Conservation (phyloP, 2,329 filamentous ascomycete genomes). For the Lasiodiplodia gonubiensis region DNA sequence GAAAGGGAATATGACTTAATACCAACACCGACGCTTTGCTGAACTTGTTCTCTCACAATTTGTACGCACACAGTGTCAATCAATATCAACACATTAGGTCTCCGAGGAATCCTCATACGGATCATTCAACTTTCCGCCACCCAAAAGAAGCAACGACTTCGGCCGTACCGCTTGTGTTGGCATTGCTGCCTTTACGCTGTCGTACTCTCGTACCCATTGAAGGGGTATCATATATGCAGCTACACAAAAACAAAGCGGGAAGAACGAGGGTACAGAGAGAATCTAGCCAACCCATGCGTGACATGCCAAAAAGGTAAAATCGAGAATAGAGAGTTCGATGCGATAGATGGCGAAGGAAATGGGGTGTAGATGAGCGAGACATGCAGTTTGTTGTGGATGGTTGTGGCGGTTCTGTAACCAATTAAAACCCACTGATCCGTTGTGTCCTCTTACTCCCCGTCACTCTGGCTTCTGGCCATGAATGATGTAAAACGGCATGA, state of each 20-base stretch:
- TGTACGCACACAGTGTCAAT: neutral
- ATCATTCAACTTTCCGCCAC: neutral
- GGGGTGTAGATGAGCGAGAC: neutral
- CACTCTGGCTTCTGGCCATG: conserved; percentile 59
- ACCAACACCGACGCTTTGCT: neutral
- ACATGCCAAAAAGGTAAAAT: neutral
- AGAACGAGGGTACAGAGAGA: neutral
- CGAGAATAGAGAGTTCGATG: neutral
- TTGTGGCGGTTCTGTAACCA: neutral
- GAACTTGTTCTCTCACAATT: neutral
- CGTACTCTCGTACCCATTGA: neutral
- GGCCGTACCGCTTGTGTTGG: neutral
- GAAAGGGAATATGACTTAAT: neutral
- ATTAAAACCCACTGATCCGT: neutral
- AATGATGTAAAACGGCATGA: conserved; percentile 63
- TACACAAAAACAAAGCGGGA: neutral
- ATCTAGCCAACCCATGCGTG: conserved; percentile 9
- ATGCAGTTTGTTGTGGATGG: neutral
- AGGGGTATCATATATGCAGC: neutral
- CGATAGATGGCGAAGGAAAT: neutral
- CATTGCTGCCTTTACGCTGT: neutral
- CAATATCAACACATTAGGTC: neutral
- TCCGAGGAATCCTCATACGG: neutral
- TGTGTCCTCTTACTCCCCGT: neutral
- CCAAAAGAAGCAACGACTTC: neutral